Evolutionary conservation across 1,139 yeast species (phyloP), one percentile per base, ranked within the genome.

Genomic region (Lodderomyces metapsilosis): DNA sequence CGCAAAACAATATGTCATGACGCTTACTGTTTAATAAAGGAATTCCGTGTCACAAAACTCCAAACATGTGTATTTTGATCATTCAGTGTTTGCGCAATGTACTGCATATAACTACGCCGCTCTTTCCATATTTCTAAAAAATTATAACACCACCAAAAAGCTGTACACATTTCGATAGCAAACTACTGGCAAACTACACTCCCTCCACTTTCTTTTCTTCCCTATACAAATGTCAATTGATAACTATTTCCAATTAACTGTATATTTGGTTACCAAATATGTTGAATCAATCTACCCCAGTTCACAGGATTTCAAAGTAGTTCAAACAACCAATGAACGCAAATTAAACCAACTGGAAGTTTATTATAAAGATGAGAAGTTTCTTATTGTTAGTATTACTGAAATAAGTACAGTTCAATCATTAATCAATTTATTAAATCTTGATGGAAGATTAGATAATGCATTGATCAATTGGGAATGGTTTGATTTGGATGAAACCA

Each of bases 401-500:
- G 49, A 40, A 34, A 43, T 48, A 9, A 40, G 48, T 9, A 36
- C 41, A 11, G 37, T 32, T 21, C 52, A 48, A 43, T 44, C 49
- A 18, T 44, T 48, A 21, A 44, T 48, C 4, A 48, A 47, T 39
- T 37, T 49, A 23, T 42, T 49, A 8, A 49, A 49, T 27, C 41
- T 52, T 27, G 49, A 43, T 34, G 50, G 52, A 17, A 48, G 51
- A 23, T 56, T 54, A 17, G 57, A 54, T 15, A 52, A 50, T 18
- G 56, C 61, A n/a, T 45, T 58, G 23, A 50, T 66, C 10, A 56
- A 58, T 43, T 57, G 68, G 61, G 45, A 48, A 40, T 48, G 47
- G 44, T 46, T 59, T 24, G 56, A 56, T 32, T 52, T 53, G 47
- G 48, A 43, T 22, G 39, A 40, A 5, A 38, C 54, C 10, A 41